These are phyloP conservation scores for Ceratobasidium theobromae DNA, from an alignment of 1,284 basidiomycete genomes.

Conservation along the genomic window DNA sequence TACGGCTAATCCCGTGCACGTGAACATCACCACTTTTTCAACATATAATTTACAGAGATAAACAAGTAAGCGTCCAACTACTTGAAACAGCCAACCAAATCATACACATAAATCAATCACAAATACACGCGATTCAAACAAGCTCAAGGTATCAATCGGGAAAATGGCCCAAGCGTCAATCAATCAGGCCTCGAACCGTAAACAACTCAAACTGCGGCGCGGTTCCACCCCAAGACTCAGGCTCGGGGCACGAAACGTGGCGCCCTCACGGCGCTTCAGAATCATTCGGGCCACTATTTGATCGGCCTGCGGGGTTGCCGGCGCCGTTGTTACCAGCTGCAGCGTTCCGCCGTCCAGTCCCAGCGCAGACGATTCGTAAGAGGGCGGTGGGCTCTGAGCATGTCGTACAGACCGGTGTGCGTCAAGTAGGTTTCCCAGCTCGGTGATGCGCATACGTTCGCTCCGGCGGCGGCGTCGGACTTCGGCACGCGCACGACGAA, in stretches of 20 bases:
- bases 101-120: too few species aligned
- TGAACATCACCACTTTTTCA: too few species aligned
- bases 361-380: slow-evolving; percentile 19
- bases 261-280: slow-evolving; percentile 26
- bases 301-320: slow-evolving; percentile 6
- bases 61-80: too few species aligned
- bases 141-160: too few species aligned
- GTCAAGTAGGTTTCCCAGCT: slow-evolving; percentile 25
- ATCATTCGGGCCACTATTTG: slow-evolving; percentile 31
- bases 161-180: too few species aligned
- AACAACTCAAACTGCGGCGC: slow-evolving; percentile 23
- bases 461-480: slow-evolving; percentile 23
- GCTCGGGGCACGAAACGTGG: neutral
- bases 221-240: slow-evolving; percentile 7
- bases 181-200: slow-evolving; percentile 25
- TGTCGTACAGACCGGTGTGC: neutral
- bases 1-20: too few species aligned
- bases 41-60: too few species aligned
- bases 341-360: slow-evolving; percentile 1
- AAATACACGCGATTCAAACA: neutral
- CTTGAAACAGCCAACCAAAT: too few species aligned
- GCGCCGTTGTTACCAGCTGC: too few species aligned
- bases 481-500: slow-evolving; percentile 20
- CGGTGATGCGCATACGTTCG: slow-evolving; percentile 27
- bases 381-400: slow-evolving; percentile 16